These are phyloP conservation scores for Pinus tabuliformis DNA, from an alignment of 75 land plant genomes.

Conservation along the genomic window DNA sequence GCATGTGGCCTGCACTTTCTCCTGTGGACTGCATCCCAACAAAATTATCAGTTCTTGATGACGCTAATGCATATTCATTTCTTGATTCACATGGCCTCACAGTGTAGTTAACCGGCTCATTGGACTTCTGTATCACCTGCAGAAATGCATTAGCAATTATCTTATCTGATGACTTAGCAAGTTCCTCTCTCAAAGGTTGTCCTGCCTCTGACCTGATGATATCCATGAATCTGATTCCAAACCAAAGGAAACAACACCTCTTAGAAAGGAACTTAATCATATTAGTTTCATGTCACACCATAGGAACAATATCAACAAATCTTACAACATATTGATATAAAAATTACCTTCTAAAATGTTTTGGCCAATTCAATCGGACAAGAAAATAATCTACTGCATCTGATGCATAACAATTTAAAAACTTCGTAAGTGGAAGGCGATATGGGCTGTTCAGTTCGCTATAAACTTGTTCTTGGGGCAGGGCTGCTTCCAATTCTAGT, in stretches of 20 bases:
- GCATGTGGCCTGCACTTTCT: slow-evolving; percentile 18
- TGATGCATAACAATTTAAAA: slow-evolving; percentile 85
- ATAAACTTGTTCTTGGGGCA: slow-evolving; percentile 86
- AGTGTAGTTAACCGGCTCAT: slow-evolving; percentile 27
- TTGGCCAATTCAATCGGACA: slow-evolving; percentile 76
- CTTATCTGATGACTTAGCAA: slow-evolving; percentile 89
- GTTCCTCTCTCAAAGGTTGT: slow-evolving; percentile 85
- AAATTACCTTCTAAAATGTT: slow-evolving; percentile 80
- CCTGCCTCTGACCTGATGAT: slow-evolving; percentile 96
- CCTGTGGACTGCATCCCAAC: slow-evolving; percentile 21
- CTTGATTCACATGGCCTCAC: slow-evolving; percentile 12
- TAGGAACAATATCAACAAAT: neutral
- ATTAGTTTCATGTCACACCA: neutral
- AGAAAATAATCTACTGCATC: slow-evolving; percentile 96
- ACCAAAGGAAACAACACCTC: neutral
- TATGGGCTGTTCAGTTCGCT: slow-evolving; percentile 99
- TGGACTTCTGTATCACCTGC: slow-evolving; percentile 29
- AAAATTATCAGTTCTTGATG: slow-evolving; percentile 36
- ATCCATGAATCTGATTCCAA: slow-evolving; percentile 79
- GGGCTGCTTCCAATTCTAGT: slow-evolving; percentile 88
- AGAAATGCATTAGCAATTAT: slow-evolving; percentile 79
- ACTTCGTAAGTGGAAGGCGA: slow-evolving; percentile 91
- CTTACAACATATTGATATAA: neutral
- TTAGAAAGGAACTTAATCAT: neutral
- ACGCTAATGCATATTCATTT: slow-evolving; percentile 35